phyloP scores from a whole-genome alignment of 129 eudicot species.

The Scalesia atractyloides region DNA sequence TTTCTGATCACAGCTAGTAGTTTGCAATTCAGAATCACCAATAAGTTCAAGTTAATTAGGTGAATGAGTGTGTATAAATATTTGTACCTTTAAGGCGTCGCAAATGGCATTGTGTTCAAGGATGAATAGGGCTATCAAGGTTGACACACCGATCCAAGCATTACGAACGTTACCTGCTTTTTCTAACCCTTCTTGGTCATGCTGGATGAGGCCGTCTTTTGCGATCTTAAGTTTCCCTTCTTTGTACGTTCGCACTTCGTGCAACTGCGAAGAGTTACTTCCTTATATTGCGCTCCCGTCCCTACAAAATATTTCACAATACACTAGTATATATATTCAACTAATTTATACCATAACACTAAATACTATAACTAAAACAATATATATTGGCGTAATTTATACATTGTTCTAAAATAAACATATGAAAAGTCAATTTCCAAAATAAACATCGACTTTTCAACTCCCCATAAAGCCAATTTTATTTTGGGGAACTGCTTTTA shows the following conservation, averaged over 20 bases:
- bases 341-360: too few species aligned
- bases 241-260: conserved; percentile 48
- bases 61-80: not conserved
- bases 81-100: conserved; percentile 53
- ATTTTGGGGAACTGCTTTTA: too few species aligned
- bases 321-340: too few species aligned
- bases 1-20: conserved; percentile 24
- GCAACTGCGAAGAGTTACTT: conserved; percentile 30
- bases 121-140: conserved; percentile 57
- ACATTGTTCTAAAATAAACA: too few species aligned
- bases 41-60: not conserved
- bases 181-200: conserved; percentile 39
- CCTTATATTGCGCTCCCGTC: conserved; percentile 67
- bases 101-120: conserved; percentile 61
- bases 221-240: conserved; percentile 66
- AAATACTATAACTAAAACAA: too few species aligned
- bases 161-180: conserved; percentile 60
- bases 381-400: too few species aligned
- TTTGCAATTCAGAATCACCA: not conserved
- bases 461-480: too few species aligned
- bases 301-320: conserved; percentile 26
- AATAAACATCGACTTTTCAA: too few species aligned
- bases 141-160: conserved; percentile 54
- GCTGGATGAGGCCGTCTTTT: conserved; percentile 52
- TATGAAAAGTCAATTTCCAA: too few species aligned